A percentile compares a stretch with the other conserved stretches of the same genome.
Evolutionary conservation across 2,329 filamentous ascomycete species (phyloP).

Genomic region (Fusarium temperatum): DNA sequence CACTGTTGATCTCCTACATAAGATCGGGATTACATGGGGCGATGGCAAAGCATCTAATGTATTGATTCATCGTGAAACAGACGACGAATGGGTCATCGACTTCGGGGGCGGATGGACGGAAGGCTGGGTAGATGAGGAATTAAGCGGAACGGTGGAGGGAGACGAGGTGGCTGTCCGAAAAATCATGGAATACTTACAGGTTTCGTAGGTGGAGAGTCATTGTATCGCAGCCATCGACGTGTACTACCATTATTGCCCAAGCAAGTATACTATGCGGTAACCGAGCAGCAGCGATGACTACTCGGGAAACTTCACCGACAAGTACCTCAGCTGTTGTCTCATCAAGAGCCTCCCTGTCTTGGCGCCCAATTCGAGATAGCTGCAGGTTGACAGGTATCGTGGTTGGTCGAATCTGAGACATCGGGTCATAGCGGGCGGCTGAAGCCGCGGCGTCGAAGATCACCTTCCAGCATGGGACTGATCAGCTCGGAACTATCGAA

Average conservation of each 20-base stretch:
- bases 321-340: neutral
- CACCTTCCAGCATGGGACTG: neutral
- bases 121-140: neutral
- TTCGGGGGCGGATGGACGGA: neutral
- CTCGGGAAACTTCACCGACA: neutral
- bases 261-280: neutral
- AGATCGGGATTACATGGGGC: neutral
- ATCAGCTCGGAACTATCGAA: neutral
- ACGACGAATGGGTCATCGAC: neutral
- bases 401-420: constrained; percentile 13
- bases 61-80: neutral
- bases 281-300: neutral
- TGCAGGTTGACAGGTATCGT: neutral
- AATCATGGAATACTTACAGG: neutral
- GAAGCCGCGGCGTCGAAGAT: neutral
- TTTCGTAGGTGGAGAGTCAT: neutral
- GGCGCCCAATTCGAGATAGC: neutral
- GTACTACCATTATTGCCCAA: neutral
- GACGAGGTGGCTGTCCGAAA: neutral
- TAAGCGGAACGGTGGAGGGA: neutral
- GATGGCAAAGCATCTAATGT: neutral
- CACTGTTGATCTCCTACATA: neutral
- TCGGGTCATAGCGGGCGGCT: neutral
- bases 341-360: neutral
- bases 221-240: neutral